Conservation (phyloP, 2,329 filamentous ascomycete genomes). For the Calonectria honghensis region DNA sequence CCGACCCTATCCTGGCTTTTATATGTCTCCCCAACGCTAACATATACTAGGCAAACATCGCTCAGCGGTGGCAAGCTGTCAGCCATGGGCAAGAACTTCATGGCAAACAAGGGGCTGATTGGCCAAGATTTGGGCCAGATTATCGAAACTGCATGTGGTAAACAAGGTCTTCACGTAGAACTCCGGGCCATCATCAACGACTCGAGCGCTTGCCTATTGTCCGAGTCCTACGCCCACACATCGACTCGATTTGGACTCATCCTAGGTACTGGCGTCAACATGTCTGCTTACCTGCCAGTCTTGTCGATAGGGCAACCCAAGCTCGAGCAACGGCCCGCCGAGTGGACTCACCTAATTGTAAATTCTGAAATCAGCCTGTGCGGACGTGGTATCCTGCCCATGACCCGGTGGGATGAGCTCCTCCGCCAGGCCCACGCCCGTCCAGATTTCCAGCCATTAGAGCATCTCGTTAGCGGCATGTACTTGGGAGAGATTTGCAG, state of each 20-base stretch:
- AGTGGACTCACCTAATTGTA: conserved; percentile 79
- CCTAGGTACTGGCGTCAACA: conserved; percentile 80
- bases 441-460: conserved; percentile 77
- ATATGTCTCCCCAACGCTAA: conserved; percentile 48
- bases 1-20: conserved; percentile 41
- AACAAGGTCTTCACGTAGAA: conserved; percentile 71
- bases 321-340: conserved; percentile 72
- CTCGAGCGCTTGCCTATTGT: conserved; percentile 79
- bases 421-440: conserved; percentile 72
- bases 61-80: conserved; percentile 75
- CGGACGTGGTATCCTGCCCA: conserved; percentile 74
- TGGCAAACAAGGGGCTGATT: conserved; percentile 73
- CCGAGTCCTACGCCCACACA: conserved; percentile 75
- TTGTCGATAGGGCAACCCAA: conserved; percentile 72
- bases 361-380: conserved; percentile 83
- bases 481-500: conserved; percentile 81
- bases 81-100: conserved; percentile 80
- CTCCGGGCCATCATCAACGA: conserved; percentile 80
- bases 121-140: conserved; percentile 77
- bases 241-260: conserved; percentile 79
- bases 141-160: conserved; percentile 72
- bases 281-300: conserved; percentile 78
- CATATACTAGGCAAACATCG: conserved; percentile 75
- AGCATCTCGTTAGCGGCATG: conserved; percentile 78
- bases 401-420: conserved; percentile 76